Evolutionary conservation across 371 early-diverging fungal genomes (phyloP).

Genomic region (Dichotomocladium elegans): DNA sequence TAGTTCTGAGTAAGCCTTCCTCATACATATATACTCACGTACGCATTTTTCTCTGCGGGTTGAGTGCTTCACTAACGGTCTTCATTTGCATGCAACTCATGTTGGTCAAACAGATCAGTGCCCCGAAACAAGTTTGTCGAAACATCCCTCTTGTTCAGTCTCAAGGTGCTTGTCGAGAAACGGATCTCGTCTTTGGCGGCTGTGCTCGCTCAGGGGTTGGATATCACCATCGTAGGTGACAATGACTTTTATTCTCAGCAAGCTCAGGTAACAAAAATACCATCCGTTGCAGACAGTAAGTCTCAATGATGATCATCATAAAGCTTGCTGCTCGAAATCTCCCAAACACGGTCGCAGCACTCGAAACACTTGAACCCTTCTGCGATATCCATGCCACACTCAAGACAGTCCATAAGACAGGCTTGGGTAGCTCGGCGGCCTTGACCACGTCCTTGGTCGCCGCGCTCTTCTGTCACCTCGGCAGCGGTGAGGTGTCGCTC

Average conservation of each 20-base stretch:
- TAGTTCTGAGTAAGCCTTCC: no score
- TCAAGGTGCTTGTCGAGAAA: constrained; percentile 29
- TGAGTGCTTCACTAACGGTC: no score
- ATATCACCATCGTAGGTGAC: constrained; percentile 76
- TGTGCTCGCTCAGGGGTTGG: constrained; percentile 35
- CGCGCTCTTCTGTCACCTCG: constrained; percentile 71
- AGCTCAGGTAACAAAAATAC: constrained; percentile 44
- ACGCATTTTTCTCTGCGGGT: no score
- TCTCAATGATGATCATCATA: not conserved
- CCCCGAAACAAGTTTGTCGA: constrained; percentile 41
- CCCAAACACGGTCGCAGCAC: constrained; percentile 52
- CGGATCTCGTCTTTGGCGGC: not conserved
- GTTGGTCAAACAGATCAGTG: no score
- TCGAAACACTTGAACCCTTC: constrained; percentile 65
- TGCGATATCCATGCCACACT: constrained; percentile 66
- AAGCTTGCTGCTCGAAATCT: constrained; percentile 45
- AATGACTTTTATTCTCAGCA: constrained; percentile 97
- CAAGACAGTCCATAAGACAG: constrained; percentile 88
- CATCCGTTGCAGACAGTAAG: constrained; percentile 16
- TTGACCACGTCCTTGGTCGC: constrained; percentile 86
- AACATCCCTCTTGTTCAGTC: constrained; percentile 27
- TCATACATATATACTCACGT: no score
- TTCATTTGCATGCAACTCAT: no score
- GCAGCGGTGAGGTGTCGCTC: constrained; percentile 17
- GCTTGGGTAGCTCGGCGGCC: constrained; percentile 93